These are phyloP conservation scores for Fistulina hepatica DNA, from an alignment of 1,284 basidiomycete species.

Conservation along the genomic window DNA sequence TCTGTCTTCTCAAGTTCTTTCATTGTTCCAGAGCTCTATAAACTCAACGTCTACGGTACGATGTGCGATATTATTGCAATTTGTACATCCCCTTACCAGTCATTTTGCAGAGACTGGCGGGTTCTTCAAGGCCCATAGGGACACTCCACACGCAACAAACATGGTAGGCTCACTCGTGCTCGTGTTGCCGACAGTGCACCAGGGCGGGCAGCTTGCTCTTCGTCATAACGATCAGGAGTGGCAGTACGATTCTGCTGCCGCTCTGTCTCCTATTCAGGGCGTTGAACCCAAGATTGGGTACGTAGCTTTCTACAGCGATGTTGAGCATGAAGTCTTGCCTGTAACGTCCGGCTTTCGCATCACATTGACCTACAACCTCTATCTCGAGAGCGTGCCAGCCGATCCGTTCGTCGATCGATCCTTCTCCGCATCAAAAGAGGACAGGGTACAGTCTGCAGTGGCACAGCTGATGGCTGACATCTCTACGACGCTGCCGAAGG, in stretches of 20 bases:
- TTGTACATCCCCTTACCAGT: too few species aligned
- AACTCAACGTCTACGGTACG: constrained; percentile 1
- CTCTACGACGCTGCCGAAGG: constrained; percentile 16
- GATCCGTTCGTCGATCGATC: not conserved
- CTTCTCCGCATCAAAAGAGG: too few species aligned
- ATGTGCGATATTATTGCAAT: too few species aligned
- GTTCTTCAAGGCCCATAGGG: constrained; percentile 23
- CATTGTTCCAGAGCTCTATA: constrained; percentile 1
- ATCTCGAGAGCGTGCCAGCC: constrained; percentile 11
- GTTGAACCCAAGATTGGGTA: constrained; percentile 19
- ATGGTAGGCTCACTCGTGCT: constrained; percentile 29
- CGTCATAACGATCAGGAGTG: constrained; percentile 20
- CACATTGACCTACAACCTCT: constrained; percentile 32
- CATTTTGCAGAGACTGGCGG: constrained; percentile 20
- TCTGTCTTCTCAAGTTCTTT: too few species aligned
- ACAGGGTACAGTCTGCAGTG: too few species aligned
- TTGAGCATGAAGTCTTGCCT: constrained; percentile 30
- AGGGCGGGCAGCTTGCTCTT: constrained; percentile 28
- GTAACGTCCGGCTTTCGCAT: constrained; percentile 29
- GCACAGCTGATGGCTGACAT: not conserved
- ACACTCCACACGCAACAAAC: constrained; percentile 21
- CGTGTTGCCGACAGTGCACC: constrained; percentile 28
- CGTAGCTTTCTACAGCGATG: constrained; percentile 28
- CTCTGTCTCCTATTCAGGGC: too few species aligned
- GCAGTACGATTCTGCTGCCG: constrained; percentile 18